Percentiles rank a stretch among this genome's conserved stretches.
Evolutionary conservation across 768 basidiomycete species (phyloP).

Genomic region (Astraeus odoratus): DNA sequence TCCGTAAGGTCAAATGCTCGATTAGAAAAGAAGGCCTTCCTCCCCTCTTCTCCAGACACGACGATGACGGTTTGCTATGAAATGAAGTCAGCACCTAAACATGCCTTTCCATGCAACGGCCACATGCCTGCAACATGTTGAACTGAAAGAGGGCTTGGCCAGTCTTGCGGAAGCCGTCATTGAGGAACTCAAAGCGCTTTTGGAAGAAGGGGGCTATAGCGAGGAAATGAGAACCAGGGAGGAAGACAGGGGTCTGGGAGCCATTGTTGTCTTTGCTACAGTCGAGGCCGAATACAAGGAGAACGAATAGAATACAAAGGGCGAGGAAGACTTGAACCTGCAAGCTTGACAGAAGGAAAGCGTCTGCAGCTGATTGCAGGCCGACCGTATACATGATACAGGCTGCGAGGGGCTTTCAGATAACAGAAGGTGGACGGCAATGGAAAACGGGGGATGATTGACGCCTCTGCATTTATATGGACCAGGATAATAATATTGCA

Average conservation of each 20-base stretch:
- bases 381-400: slow-evolving; percentile 37
- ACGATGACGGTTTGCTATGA: slow-evolving; percentile 67
- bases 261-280: slow-evolving; percentile 40
- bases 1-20: slow-evolving; percentile 70
- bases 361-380: slow-evolving; percentile 31
- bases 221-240: slow-evolving; percentile 54
- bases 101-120: slow-evolving; percentile 7
- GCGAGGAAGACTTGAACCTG: slow-evolving; percentile 29
- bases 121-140: slow-evolving; percentile 56
- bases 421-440: slow-evolving; percentile 19
- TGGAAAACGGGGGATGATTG: slow-evolving; percentile 14
- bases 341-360: slow-evolving; percentile 29
- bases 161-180: slow-evolving; percentile 62
- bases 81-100: slow-evolving; percentile 15
- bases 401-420: slow-evolving; percentile 20
- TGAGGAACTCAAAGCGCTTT: slow-evolving; percentile 63
- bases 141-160: slow-evolving; percentile 65
- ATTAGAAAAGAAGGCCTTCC: slow-evolving; percentile 62
- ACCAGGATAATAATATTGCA: neutral
- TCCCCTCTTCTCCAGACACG: slow-evolving; percentile 65
- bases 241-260: slow-evolving; percentile 38
- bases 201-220: slow-evolving; percentile 65
- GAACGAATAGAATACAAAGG: slow-evolving; percentile 29
- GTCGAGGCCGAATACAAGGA: slow-evolving; percentile 31
- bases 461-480: slow-evolving; percentile 19